Evolutionary conservation across 257 asterid species (phyloP).

Genomic region (Mitragyna speciosa): DNA sequence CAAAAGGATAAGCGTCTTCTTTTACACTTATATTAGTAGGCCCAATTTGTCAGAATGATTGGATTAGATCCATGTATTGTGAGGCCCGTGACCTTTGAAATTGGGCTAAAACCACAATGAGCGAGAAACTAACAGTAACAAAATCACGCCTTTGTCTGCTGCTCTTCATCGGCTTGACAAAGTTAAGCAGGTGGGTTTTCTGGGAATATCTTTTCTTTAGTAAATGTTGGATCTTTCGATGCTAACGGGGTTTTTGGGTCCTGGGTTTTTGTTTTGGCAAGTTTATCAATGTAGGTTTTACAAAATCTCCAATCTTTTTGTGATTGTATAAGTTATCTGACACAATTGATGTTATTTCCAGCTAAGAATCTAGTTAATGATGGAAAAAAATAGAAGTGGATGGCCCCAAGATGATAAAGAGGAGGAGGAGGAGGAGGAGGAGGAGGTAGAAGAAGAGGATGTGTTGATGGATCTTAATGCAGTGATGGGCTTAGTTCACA

Average conservation of each 20-base stretch:
- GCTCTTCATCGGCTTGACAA: not conserved
- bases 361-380: not conserved
- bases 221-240: not conserved
- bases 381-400: constrained; percentile 7
- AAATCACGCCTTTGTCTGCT: not conserved
- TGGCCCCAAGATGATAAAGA: constrained; percentile 10
- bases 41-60: not conserved
- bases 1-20: too few relatives aligned
- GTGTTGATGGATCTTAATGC: constrained; percentile 65
- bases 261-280: not conserved
- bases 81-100: not conserved
- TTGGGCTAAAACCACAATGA: not conserved
- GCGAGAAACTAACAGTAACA: not conserved
- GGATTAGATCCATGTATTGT: not conserved
- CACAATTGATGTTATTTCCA: not conserved
- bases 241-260: not conserved
- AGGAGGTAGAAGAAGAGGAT: constrained; percentile 43
- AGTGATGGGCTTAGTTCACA: constrained; percentile 39
- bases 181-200: not conserved
- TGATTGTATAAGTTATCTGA: not conserved
- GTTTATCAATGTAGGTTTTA: not conserved
- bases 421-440: constrained; percentile 34
- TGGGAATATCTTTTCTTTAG: not conserved
- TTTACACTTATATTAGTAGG: not conserved
- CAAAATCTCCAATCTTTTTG: not conserved